Evolutionary conservation across 257 asterid genomes (phyloP).

Genomic region (Knoxia roxburghii): DNA sequence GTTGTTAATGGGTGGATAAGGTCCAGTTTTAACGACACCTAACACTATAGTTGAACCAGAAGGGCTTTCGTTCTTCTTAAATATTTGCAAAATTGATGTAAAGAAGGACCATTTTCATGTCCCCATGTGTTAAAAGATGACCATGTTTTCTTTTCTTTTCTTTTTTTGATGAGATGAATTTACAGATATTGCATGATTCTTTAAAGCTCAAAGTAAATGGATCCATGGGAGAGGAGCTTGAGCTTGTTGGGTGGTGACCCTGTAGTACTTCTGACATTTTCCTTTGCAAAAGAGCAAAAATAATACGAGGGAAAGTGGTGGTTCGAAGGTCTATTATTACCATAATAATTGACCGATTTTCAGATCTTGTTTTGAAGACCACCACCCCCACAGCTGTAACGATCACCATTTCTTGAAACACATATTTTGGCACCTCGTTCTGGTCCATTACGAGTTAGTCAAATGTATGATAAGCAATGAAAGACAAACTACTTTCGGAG

Average conservation of each 20-base stretch:
- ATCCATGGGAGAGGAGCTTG: background rate
- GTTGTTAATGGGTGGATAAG: background rate
- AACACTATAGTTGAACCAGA: background rate
- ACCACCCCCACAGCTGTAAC: background rate
- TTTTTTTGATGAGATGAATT: no score
- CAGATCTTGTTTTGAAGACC: background rate
- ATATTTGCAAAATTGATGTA: background rate
- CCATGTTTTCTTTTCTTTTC: background rate
- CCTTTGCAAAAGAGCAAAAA: background rate
- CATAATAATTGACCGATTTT: constrained; percentile 7
- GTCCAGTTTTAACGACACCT: background rate
- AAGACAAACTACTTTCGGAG: background rate
- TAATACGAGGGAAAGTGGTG: background rate
- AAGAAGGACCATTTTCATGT: background rate
- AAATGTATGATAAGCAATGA: background rate
- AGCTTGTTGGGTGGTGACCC: constrained; percentile 1
- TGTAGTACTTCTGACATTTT: background rate
- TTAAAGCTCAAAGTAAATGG: background rate
- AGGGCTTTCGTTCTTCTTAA: background rate
- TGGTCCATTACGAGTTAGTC: background rate
- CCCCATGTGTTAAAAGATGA: background rate
- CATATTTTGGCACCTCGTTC: constrained; percentile 3
- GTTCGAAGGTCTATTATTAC: constrained; percentile 6
- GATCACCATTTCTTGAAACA: background rate
- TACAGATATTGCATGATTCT: background rate